Base-by-base conservation (phyloP, 176 grass and related monocot genomes). In the Oryza brachyantha region DNA sequence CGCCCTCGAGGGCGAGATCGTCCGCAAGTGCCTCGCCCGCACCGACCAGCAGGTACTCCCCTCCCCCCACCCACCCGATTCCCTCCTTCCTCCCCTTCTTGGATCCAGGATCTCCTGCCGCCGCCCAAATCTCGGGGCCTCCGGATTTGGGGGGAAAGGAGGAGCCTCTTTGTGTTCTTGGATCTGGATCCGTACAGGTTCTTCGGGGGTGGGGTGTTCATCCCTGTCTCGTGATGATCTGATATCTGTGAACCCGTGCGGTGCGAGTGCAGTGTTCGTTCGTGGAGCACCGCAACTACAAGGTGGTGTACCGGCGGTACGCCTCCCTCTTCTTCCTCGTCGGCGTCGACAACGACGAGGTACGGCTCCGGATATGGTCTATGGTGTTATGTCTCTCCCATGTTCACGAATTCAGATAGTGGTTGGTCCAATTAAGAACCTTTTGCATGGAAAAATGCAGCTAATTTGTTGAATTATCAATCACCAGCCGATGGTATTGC, bases 21-120 rank as follows among this genome's bases (percentile, higher is more conserved):
- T 98, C 48, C 96, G 96, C 81, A 98, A 94, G 75, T 98, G 96
- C 92, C 96, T 98, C 43, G 96, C 96, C 58, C 96, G 96, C 83
- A 94, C 87, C 67, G 96, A 98, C 48, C 96, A 90, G 43, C 96
- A 98, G 92, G 96, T 32, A 32, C 31, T n/a, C n/a, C 31, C 31
- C 31, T 32, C 31, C 31, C 31, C 31, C n/a, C n/a, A n/a, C n/a
- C n/a, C n/a, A 4, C 48, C 68, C 54, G n/a, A 17, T 19, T 7
- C 27, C 27, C n/a, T n/a, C n/a, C n/a, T 1, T 36, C 22, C 55
- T 70, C 5, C 0, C 11, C 29, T n/a, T 70, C 36, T 14, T 41
- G 60, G 52, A 70, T 85, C 77, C 61, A 13, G 60, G 52, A 84
- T n/a, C 5, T n/a, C 61, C 11, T 13, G 0, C 16, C 31, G 37